phyloP scores from a whole-genome alignment of 2,329 filamentous ascomycete genomes.

The Fusarium pseudocircinatum region DNA sequence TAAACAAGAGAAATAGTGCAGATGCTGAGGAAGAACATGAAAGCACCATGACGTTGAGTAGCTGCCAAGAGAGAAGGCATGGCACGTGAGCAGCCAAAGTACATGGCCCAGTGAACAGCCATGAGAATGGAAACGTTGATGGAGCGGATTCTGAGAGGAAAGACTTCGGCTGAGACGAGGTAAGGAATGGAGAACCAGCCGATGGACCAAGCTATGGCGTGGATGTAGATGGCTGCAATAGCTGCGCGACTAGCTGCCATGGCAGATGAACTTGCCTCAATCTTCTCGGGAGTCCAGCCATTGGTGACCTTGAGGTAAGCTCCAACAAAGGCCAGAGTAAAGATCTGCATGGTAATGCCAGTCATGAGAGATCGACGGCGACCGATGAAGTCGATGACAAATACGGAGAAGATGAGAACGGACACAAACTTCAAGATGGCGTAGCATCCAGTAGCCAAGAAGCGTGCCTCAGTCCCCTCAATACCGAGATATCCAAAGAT shows the following conservation, averaged over 20 bases:
- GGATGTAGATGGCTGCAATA: conserved; percentile 56
- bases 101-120: conserved; percentile 54
- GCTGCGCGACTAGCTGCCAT: conserved; percentile 50
- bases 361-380: conserved; percentile 48
- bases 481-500: conserved; percentile 46
- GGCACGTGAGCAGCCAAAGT: conserved; percentile 48
- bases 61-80: conserved; percentile 48
- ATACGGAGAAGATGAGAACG: conserved; percentile 40
- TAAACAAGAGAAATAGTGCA: conserved; percentile 44
- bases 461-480: conserved; percentile 33
- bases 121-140: conserved; percentile 54
- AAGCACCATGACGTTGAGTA: conserved; percentile 45
- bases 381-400: conserved; percentile 46
- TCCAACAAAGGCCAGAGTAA: conserved; percentile 45
- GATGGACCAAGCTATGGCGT: conserved; percentile 57
- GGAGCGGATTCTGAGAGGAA: conserved; percentile 54
- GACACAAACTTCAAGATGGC: conserved; percentile 45
- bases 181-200: conserved; percentile 59
- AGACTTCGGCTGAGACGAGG: conserved; percentile 56
- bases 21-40: conserved; percentile 45
- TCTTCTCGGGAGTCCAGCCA: conserved; percentile 24
- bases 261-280: conserved; percentile 26
- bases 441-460: conserved; percentile 42
- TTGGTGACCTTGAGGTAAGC: conserved; percentile 46
- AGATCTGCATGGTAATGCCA: conserved; percentile 46